Conservation (phyloP, 1,139 yeast species). For the Saccharomyces pastorianus region DNA sequence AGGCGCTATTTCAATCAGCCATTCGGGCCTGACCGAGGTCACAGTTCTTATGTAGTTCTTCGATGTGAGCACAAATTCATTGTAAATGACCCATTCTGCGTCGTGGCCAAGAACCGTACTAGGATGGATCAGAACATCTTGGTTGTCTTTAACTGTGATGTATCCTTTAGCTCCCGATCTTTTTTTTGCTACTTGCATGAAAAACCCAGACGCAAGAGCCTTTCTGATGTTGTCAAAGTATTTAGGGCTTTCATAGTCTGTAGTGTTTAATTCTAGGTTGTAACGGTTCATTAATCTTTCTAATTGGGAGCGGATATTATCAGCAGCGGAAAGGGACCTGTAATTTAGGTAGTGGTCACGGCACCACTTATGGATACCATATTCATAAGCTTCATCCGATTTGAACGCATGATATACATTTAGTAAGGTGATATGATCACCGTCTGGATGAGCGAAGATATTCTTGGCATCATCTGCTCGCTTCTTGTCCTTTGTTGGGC, state of each 20-base stretch:
- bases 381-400: slow-evolving; percentile 55
- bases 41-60: slow-evolving; percentile 92
- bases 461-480: slow-evolving; percentile 89
- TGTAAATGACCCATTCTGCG: slow-evolving; percentile 88
- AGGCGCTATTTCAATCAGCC: slow-evolving; percentile 79
- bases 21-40: slow-evolving; percentile 84
- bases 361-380: slow-evolving; percentile 75
- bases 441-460: slow-evolving; percentile 85
- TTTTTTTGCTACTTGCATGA: slow-evolving; percentile 95
- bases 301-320: slow-evolving; percentile 77
- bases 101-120: slow-evolving; percentile 80
- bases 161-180: slow-evolving; percentile 69
- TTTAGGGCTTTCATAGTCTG: slow-evolving; percentile 58
- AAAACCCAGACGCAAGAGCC: slow-evolving; percentile 88
- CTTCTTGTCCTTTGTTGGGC: slow-evolving; percentile 83
- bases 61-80: slow-evolving; percentile 89
- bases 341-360: slow-evolving; percentile 79
- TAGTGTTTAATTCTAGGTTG: slow-evolving; percentile 64
- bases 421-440: slow-evolving; percentile 86
- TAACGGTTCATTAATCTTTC: slow-evolving; percentile 74
- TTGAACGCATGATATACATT: slow-evolving; percentile 84
- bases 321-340: slow-evolving; percentile 76
- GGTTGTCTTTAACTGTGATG: slow-evolving; percentile 88
- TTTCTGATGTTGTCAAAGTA: slow-evolving; percentile 72
- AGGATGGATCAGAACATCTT: slow-evolving; percentile 90